A percentile compares a stretch with the other conserved stretches of the same genome.
These are phyloP conservation scores for Viola pubescens DNA, from an alignment of 441 rosid genomes.

Conservation along the genomic window DNA sequence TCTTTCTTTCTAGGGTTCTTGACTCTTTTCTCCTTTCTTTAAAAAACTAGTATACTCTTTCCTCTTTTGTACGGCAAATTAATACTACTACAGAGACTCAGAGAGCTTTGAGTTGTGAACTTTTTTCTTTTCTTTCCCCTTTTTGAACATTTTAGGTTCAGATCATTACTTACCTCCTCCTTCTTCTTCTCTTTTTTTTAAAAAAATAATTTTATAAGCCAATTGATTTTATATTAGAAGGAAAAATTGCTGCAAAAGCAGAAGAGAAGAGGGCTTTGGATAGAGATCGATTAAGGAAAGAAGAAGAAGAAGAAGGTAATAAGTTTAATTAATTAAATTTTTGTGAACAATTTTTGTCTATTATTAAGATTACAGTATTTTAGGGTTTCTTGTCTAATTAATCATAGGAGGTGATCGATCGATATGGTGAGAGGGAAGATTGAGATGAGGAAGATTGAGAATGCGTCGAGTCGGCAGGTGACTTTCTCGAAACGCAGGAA, in stretches of 20 bases:
- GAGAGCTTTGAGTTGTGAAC: not conserved
- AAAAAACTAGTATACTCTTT: not conserved
- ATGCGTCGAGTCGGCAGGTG: constrained; percentile 59
- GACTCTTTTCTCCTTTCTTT: not conserved
- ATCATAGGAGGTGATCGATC: not conserved
- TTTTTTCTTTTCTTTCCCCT: too few species aligned
- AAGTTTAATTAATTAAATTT: too few species aligned
- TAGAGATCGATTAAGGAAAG: too few species aligned
- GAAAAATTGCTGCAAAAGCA: too few species aligned
- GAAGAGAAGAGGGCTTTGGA: too few species aligned
- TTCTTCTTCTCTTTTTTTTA: too few species aligned
- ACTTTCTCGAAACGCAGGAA: constrained; percentile 63
- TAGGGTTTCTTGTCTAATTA: constrained; percentile 19
- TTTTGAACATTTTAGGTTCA: too few species aligned
- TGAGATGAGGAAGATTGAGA: constrained; percentile 62
- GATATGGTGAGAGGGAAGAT: constrained; percentile 67
- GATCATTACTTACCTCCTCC: too few species aligned
- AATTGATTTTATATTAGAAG: too few species aligned
- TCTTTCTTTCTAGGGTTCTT: constrained; percentile 32
- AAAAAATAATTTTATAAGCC: too few species aligned
- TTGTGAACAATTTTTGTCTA: not conserved
- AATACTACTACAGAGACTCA: too few species aligned
- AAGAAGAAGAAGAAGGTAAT: too few species aligned
- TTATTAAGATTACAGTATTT: not conserved
- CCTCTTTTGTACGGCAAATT: not conserved